Conservation (phyloP, 495 filamentous ascomycete species). For the Clavariopsis aquatica region DNA sequence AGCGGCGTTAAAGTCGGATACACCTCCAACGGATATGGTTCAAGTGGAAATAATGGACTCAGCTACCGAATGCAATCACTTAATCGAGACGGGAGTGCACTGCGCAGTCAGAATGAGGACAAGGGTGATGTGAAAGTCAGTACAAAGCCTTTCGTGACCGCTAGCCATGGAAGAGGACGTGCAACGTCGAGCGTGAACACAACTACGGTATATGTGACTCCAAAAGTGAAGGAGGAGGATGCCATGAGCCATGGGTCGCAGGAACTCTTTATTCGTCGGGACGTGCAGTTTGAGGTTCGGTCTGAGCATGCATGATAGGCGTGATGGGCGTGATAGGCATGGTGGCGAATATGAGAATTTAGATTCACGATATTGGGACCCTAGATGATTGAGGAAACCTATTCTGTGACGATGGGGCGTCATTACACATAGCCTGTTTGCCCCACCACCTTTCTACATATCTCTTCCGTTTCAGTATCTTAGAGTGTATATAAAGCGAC, state of each 20-base stretch:
- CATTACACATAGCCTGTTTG: too few species aligned
- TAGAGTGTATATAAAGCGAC: too few species aligned
- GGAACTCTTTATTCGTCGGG: constrained; percentile 30
- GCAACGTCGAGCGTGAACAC: not conserved
- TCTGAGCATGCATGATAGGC: constrained; percentile 15
- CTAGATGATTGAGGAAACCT: too few species aligned
- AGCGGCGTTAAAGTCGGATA: constrained; percentile 19
- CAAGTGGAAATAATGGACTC: constrained; percentile 8
- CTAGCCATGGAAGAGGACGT: not conserved
- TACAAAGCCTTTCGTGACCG: constrained; percentile 1
- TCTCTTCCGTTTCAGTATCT: too few species aligned
- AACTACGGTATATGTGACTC: constrained; percentile 1
- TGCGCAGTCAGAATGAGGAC: constrained; percentile 12
- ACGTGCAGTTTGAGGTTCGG: constrained; percentile 31
- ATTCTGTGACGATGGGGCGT: too few species aligned
- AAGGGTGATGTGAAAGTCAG: constrained; percentile 11
- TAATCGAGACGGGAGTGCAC: not conserved
- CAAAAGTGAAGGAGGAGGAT: constrained; percentile 11
- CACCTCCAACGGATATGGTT: constrained; percentile 3
- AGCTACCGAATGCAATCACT: constrained; percentile 23
- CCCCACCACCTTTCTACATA: too few species aligned
- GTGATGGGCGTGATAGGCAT: not conserved
- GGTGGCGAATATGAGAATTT: not conserved
- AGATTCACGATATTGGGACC: too few species aligned
- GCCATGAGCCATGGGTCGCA: constrained; percentile 15